Evolutionary conservation across 495 filamentous ascomycete genomes (phyloP), one percentile per base, ranked within the genome.

Genomic region (Penicillium crystallinum): DNA sequence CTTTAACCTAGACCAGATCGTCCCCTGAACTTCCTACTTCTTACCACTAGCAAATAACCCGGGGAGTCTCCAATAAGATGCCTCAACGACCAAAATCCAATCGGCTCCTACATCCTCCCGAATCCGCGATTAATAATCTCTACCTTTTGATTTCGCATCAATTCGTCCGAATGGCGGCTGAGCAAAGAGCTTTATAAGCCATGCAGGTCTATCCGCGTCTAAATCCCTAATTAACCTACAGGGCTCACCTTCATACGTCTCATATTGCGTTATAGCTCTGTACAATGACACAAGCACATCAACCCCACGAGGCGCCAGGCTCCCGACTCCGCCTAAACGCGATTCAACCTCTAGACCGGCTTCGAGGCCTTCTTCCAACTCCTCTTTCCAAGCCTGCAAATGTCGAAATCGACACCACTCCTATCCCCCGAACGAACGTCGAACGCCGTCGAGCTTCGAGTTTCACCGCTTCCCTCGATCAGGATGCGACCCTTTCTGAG

Each of bases 401-500:
- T 18, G 29, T 33, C 29, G 21, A 41, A 15, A 2, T 42, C 29
- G 38, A 57, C 49, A 11, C 42, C 29, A n/a, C 9, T 14, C 23
- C 46, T 1, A 42, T 63, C 15, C 56, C 64, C 9, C 53, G 21
- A n/a, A 68, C 60, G 8, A 56, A 60, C 3, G 35, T 44, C 15
- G 39, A 52, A 23, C 57, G 65, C 11, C 58, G 55, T 25, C 60
- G 46, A 5, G 60, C 55, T 4, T 66, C 65, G 5, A 57, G 36
- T 9, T 21, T 52, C n/a, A 34, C 44, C 4, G 33, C 43, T 7
- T 66, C 63, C 34, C 56, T 62, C 23, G 63, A 68, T 39, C 50
- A 53, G 21, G 62, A 64, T 60, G 51, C 46, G 35, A 41, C 57
- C 10, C 63, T 71, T 11, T 31, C 64, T 0, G 67, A 62, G 23